Evolutionary conservation across 1,284 basidiomycete species (phyloP), one percentile per base, ranked within the genome.

Genomic region (Boletellus deceptivus): DNA sequence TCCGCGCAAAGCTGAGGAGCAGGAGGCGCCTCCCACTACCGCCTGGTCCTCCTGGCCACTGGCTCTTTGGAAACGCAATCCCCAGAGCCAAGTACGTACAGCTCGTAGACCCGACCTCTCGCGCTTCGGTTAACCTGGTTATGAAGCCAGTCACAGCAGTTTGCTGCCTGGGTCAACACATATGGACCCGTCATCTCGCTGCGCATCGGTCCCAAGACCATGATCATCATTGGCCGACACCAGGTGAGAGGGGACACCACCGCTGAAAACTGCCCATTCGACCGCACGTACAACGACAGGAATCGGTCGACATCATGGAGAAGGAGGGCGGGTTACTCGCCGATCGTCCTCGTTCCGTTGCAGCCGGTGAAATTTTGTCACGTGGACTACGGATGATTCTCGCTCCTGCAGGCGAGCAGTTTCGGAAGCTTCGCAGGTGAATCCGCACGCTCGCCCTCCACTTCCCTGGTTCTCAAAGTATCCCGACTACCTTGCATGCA

Each of bases 291-390:
- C 17, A 3, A 38, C 17, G 10, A 16, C 18, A 82, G 62, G 78
- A 78, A 27, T 79, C 81, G 0, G 71, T 80, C 0, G 69, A 67
- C 25, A 65, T 73, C 38, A 68, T 73, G 55, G 70, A 73, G 33
- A 71, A 71, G 43, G 55, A 70, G 24, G 66, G 69, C 35, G 54
- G 58, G 8, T 41, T 61, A 25, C 54, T 70, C 5, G 70, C 64
- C 7, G 70, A 71, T 49, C 64, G 70, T 24, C 71, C 70, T 41
- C 61, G 62, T 4, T 42, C 58, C 2, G 61, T 71, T 24, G 64
- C 65, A 16, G 70, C 61, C 3, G 62, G 60, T 17, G 66, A 66
- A 53, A 53, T 70, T 3, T 3, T 71, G 46, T 68, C 68, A 1
- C 52, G 59, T 7, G 66, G 67, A 18, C 41, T 69, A 11, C 60